Percentiles rank a stretch among this genome's conserved stretches.
Conservation (phyloP, 1,284 basidiomycete genomes). For the Ustilago xerochloae region DNA sequence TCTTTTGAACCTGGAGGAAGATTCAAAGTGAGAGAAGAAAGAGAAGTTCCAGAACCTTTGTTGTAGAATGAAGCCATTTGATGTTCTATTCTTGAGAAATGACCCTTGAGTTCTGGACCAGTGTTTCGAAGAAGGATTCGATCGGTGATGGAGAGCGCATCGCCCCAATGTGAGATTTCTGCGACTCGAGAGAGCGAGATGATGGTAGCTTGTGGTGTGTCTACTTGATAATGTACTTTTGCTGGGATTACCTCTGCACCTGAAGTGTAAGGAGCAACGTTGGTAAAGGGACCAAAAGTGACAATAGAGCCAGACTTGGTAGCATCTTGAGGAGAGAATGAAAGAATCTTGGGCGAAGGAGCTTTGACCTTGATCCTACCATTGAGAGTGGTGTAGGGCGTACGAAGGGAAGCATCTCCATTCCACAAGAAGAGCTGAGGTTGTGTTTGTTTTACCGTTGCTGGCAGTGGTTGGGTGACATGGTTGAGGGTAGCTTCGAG, state of each 20-base stretch:
- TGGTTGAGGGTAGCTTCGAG: slow-evolving; percentile 78
- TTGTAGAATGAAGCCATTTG: slow-evolving; percentile 78
- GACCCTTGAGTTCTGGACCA: slow-evolving; percentile 90
- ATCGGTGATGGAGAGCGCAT: slow-evolving; percentile 92
- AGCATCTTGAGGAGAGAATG: slow-evolving; percentile 70
- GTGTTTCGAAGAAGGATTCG: slow-evolving; percentile 84
- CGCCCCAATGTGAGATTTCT: slow-evolving; percentile 97
- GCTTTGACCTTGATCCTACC: slow-evolving; percentile 81
- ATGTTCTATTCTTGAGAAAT: slow-evolving; percentile 91
- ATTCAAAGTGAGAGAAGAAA: slow-evolving; percentile 78
- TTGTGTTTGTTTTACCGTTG: slow-evolving; percentile 79
- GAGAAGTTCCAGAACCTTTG: slow-evolving; percentile 76
- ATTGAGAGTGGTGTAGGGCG: slow-evolving; percentile 82
- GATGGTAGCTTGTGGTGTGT: slow-evolving; percentile 82
- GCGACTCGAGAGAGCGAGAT: slow-evolving; percentile 79
- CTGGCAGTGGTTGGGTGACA: slow-evolving; percentile 80
- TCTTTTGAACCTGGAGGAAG: slow-evolving; percentile 35
- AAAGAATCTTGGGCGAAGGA: slow-evolving; percentile 34
- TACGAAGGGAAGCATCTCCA: slow-evolving; percentile 80
- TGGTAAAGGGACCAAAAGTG: slow-evolving; percentile 86
- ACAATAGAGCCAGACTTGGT: slow-evolving; percentile 83
- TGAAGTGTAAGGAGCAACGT: slow-evolving; percentile 73
- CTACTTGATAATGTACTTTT: slow-evolving; percentile 82
- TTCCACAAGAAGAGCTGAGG: slow-evolving; percentile 82
- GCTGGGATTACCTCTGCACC: slow-evolving; percentile 69